Evolutionary conservation across 2,329 filamentous ascomycete genomes (phyloP).

Genomic region (Ilyonectria robusta): DNA sequence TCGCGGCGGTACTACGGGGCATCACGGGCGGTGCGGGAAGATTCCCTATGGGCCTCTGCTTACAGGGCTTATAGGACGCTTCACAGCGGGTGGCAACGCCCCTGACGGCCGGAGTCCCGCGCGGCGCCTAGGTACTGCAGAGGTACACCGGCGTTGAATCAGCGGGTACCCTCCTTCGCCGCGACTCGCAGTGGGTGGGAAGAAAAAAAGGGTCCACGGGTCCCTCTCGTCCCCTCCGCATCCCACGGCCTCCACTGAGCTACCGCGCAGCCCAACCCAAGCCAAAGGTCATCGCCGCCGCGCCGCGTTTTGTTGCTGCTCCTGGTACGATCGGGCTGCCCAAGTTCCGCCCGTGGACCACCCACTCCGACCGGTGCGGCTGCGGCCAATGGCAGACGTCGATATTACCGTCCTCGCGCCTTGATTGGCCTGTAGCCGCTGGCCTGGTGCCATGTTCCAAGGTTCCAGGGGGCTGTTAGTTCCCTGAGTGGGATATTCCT

Average conservation of each 20-base stretch:
- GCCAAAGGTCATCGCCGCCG: conserved; percentile 11
- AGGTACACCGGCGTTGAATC: not conserved
- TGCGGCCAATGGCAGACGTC: conserved; percentile 45
- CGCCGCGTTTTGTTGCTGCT: conserved; percentile 8
- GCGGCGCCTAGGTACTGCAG: not conserved
- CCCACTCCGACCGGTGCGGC: conserved; percentile 10
- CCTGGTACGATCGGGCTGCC: conserved; percentile 44
- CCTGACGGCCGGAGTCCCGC: not conserved
- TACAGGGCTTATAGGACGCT: not conserved
- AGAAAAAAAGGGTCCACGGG: conserved; percentile 8
- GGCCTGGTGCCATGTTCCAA: conserved; percentile 9
- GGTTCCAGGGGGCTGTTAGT: conserved; percentile 24
- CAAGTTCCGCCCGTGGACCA: conserved; percentile 43
- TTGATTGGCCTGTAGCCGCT: conserved; percentile 45
- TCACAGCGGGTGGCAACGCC: not conserved
- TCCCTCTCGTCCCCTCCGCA: conserved; percentile 4
- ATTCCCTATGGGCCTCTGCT: not conserved
- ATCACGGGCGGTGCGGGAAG: conserved; percentile 2
- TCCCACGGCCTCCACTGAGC: conserved; percentile 3
- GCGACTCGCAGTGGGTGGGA: conserved; percentile 13
- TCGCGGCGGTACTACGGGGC: not conserved
- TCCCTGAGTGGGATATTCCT: conserved; percentile 14
- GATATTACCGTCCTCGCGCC: conserved; percentile 48
- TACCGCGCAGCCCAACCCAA: conserved; percentile 9
- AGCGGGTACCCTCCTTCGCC: not conserved